These are phyloP conservation scores for Aspergillus hiratsukae DNA, from an alignment of 2,329 filamentous ascomycete species.

Conservation along the genomic window DNA sequence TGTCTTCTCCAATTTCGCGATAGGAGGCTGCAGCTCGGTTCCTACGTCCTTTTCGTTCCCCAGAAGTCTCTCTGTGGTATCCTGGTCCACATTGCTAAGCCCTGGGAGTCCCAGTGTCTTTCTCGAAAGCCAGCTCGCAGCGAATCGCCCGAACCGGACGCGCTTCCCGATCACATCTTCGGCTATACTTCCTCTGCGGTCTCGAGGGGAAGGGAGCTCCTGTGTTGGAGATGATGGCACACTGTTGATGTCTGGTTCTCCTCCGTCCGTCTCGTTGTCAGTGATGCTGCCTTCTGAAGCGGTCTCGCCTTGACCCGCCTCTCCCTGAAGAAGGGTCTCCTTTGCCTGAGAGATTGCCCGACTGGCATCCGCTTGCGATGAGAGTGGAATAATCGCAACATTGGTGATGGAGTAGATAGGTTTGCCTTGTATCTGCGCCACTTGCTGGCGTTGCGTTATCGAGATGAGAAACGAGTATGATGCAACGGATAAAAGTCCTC, in stretches of 20 bases:
- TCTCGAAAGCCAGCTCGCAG: constrained; percentile 84
- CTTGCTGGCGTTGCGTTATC: constrained; percentile 80
- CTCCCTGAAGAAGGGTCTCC: constrained; percentile 40
- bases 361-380: constrained; percentile 68
- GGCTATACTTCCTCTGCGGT: constrained; percentile 59
- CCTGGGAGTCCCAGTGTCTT: constrained; percentile 74
- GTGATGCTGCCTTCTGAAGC: constrained; percentile 23
- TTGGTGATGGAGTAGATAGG: constrained; percentile 85
- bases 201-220: constrained; percentile 22
- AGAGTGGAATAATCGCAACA: constrained; percentile 83
- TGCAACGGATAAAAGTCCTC: constrained; percentile 80
- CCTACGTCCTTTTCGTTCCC: constrained; percentile 11
- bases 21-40: background rate
- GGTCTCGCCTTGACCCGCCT: constrained; percentile 29
- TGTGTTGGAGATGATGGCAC: constrained; percentile 23
- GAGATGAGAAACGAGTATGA: constrained; percentile 78
- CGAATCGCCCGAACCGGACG: constrained; percentile 83
- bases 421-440: constrained; percentile 77
- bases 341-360: constrained; percentile 64
- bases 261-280: constrained; percentile 26
- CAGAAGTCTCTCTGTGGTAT: constrained; percentile 31
- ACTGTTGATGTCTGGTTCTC: constrained; percentile 24
- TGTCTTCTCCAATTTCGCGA: background rate
- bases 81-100: constrained; percentile 59
- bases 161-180: constrained; percentile 82